Base-by-base conservation (phyloP, 2,329 filamentous ascomycete genomes). In the Calonectria pseudoreteaudii region DNA sequence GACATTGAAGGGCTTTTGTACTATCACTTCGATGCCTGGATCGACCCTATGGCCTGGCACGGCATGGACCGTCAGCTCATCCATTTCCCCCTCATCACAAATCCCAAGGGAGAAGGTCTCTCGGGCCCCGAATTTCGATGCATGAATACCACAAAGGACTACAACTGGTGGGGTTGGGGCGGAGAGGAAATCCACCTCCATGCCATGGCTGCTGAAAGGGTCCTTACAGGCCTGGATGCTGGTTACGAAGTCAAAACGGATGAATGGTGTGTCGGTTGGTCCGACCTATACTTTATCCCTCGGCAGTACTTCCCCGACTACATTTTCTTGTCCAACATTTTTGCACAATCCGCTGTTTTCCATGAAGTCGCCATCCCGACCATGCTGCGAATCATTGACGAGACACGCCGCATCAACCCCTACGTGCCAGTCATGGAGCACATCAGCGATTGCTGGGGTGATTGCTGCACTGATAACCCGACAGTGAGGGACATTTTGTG, bases 261-360 rank as follows among this genome's bases (percentile, higher is more conserved):
- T n/a, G 31, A 62, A 26, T 62, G 56, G 56, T 62, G 56, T 14
- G n/a, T 62, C n/a, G 56, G 56, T 34, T 62, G 56, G 56, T 26
- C n/a, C 13, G 56, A 62, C 56, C 7, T 62, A 4, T 62, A 62
- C 34, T 62, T 36, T 20, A 62, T 62, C 23, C 56, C 56, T n/a
- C 34, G 56, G 3, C n/a, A 34, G 5, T 62, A 26, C 28, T 62
- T 62, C 34, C 8, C n/a, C 5, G 56, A 62, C 26, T 62, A 16
- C 20, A 62, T 62, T 14, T 62, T 62, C 6, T n/a, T 62, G n/a
- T 4, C 56, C 8, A n/a, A 41, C 28, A 11, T 62, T 11, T 62
- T 62, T 13, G 34, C 6, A 4, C n/a, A 20, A 6, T 14, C 23
- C 8, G 31, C 10, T 26, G 56, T 62, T 4, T 62, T 41, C 34